A percentile compares a stretch with the other conserved stretches of the same genome.
Evolutionary conservation across 2,329 filamentous ascomycete genomes (phyloP).

Genomic region (Acrocalymma vagum): DNA sequence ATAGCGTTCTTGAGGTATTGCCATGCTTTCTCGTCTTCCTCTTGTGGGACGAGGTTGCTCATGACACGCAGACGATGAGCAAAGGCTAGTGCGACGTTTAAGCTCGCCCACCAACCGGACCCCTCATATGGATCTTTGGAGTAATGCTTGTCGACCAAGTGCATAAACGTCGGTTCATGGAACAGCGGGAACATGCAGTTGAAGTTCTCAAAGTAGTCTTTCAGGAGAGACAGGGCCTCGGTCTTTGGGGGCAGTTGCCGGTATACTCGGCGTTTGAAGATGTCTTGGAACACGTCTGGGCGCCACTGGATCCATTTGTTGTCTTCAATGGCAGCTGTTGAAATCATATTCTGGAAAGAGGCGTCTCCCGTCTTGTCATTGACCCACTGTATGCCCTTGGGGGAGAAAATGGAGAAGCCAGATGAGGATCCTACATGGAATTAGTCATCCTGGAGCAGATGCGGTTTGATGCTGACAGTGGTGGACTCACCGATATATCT

Average conservation of each 20-base stretch:
- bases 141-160: conserved; percentile 93
- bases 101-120: conserved; percentile 97
- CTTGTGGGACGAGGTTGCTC: conserved; percentile 89
- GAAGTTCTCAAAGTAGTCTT: conserved; percentile 98
- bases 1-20: conserved; percentile 96
- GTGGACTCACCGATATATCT: conserved; percentile 82
- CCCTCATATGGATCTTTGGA: conserved; percentile 91
- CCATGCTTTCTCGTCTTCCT: conserved; percentile 96
- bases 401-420: conserved; percentile 98
- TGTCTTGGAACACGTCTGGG: conserved; percentile 92
- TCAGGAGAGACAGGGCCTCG: conserved; percentile 87
- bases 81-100: conserved; percentile 94
- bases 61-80: conserved; percentile 91
- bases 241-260: conserved; percentile 82
- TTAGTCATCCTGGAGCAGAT: no score
- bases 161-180: conserved; percentile 98
- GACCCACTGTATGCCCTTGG: conserved; percentile 97
- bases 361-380: conserved; percentile 97
- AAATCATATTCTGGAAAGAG: conserved; percentile 95
- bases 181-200: conserved; percentile 99
- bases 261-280: conserved; percentile 87
- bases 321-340: conserved; percentile 83
- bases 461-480: conserved; percentile 1
- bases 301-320: conserved; percentile 99
- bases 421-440: conserved; percentile 80